Conservation (phyloP, 805 yeast species). For the Ogataea trehaloabstinens region DNA sequence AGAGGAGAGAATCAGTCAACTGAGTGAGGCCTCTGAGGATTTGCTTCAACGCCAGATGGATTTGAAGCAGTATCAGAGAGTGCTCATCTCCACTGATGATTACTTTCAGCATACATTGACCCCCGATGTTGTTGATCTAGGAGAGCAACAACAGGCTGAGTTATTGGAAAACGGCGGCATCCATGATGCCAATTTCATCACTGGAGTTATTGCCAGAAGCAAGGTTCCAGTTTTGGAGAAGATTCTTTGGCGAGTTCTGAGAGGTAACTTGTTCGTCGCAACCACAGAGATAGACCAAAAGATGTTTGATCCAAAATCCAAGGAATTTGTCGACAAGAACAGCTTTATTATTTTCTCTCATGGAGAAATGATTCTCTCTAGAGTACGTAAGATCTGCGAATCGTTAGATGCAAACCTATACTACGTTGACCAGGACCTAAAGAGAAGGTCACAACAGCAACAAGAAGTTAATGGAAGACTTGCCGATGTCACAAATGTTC, state of each 20-base stretch:
- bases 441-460: constrained; percentile 38
- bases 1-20: constrained; percentile 72
- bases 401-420: constrained; percentile 83
- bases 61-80: constrained; percentile 70
- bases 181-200: constrained; percentile 49
- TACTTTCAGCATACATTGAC: constrained; percentile 37
- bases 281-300: constrained; percentile 70
- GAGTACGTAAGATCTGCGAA: constrained; percentile 81
- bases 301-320: constrained; percentile 59
- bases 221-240: constrained; percentile 72
- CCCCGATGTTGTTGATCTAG: constrained; percentile 28
- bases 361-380: constrained; percentile 69
- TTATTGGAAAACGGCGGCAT: constrained; percentile 38
- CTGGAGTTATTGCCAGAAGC: constrained; percentile 79
- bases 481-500: constrained; percentile 49
- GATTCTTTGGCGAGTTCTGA: constrained; percentile 85
- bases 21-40: constrained; percentile 65
- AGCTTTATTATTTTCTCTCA: constrained; percentile 90
- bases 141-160: constrained; percentile 33
- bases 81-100: constrained; percentile 47
- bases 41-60: constrained; percentile 62
- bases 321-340: constrained; percentile 63
- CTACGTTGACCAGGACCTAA: constrained; percentile 48
- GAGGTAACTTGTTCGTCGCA: constrained; percentile 86
- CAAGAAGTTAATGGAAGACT: constrained; percentile 47